phyloP scores from a whole-genome alignment of 371 early-diverging fungal genomes.

The Gilbertella persicaria region DNA sequence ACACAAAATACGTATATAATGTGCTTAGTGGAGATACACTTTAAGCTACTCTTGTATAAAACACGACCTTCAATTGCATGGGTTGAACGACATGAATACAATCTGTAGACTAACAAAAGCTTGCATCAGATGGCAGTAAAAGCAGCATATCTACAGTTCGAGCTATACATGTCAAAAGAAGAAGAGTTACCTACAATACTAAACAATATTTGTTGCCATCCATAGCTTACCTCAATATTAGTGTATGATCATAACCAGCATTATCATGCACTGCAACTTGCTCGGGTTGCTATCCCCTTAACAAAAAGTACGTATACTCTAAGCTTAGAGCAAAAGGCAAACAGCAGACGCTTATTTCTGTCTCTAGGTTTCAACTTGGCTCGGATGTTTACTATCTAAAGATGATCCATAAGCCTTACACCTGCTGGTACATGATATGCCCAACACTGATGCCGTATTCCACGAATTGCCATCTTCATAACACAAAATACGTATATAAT shows the following conservation, averaged over 20 bases:
- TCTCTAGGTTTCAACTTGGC: conserved; percentile 22
- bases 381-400: conserved; percentile 21
- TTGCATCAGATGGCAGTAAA: conserved; percentile 9
- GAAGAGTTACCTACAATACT: background rate
- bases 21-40: conserved; percentile 25
- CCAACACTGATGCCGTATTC: conserved; percentile 4
- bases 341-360: conserved; percentile 22
- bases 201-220: background rate
- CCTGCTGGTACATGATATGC: conserved; percentile 18
- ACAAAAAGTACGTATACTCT: conserved; percentile 21
- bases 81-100: conserved; percentile 13
- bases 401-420: conserved; percentile 23
- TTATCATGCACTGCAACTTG: conserved; percentile 17
- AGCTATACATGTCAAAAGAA: conserved; percentile 1
- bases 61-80: conserved; percentile 10
- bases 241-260: conserved; percentile 1
- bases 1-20: conserved; percentile 20
- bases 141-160: background rate
- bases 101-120: conserved; percentile 15
- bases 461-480: conserved; percentile 10
- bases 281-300: conserved; percentile 24
- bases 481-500: conserved; percentile 5
- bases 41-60: conserved; percentile 13
- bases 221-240: conserved; percentile 2
- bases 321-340: conserved; percentile 21